A percentile compares a stretch with the other conserved stretches of the same genome.
phyloP scores from a whole-genome alignment of 495 filamentous ascomycete species.

The Astrocystis sublimbata region DNA sequence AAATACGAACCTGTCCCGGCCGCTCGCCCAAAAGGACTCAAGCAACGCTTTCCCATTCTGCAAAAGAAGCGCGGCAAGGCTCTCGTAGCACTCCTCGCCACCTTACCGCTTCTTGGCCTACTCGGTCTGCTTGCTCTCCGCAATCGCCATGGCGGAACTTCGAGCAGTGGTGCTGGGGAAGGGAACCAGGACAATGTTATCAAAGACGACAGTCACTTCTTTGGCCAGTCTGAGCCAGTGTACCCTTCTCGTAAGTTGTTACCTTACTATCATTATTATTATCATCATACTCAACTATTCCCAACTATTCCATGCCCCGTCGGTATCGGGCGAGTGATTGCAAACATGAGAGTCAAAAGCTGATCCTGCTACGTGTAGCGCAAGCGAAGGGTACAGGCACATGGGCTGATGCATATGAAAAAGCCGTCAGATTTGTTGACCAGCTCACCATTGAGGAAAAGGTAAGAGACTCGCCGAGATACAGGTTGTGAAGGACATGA shows the following conservation, averaged over 20 bases:
- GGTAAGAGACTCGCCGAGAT: conserved; percentile 50
- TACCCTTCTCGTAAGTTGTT: conserved; percentile 74
- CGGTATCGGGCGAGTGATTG: conserved; percentile 8
- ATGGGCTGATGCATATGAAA: conserved; percentile 75
- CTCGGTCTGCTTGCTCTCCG: conserved; percentile 32
- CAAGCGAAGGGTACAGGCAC: conserved; percentile 43
- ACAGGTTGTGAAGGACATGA: not conserved
- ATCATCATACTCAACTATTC: not conserved
- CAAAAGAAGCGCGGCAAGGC: conserved; percentile 38
- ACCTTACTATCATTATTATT: not conserved
- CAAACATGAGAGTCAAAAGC: not conserved
- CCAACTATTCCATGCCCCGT: not conserved
- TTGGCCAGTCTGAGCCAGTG: conserved; percentile 68
- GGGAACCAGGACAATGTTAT: conserved; percentile 27
- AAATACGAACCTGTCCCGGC: not conserved
- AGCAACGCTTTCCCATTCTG: conserved; percentile 43
- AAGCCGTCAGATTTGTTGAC: conserved; percentile 74
- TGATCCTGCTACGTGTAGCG: conserved; percentile 47
- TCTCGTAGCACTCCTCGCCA: conserved; percentile 33
- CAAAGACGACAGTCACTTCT: conserved; percentile 48
- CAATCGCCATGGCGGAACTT: conserved; percentile 15
- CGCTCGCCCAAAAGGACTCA: conserved; percentile 18
- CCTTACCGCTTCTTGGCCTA: conserved; percentile 35
- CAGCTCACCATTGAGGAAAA: conserved; percentile 85
- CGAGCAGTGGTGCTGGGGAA: conserved; percentile 19